phyloP scores from a whole-genome alignment of 305 asterid genomes.

The Rubia peregrina region DNA sequence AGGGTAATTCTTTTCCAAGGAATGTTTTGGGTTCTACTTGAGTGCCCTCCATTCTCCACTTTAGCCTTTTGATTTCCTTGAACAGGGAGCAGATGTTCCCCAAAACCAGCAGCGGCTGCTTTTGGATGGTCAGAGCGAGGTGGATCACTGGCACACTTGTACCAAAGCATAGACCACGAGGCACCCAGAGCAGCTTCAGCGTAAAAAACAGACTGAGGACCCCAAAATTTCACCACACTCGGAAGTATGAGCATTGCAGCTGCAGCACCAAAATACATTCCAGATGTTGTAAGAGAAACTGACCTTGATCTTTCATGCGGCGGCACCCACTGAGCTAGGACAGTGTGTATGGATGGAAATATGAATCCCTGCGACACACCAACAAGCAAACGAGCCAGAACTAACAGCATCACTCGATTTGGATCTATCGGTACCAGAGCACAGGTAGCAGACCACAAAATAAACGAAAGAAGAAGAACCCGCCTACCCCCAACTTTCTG shows the following conservation, averaged over 20 bases:
- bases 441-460: slow-evolving; percentile 86
- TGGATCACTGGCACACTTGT: slow-evolving; percentile 68
- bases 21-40: slow-evolving; percentile 34
- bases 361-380: slow-evolving; percentile 98
- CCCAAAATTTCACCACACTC: slow-evolving; percentile 55
- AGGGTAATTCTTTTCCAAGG: slow-evolving; percentile 70
- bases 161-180: slow-evolving; percentile 85
- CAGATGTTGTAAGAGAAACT: slow-evolving; percentile 86
- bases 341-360: slow-evolving; percentile 95
- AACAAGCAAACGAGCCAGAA: slow-evolving; percentile 83
- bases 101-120: slow-evolving; percentile 88
- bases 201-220: slow-evolving; percentile 87
- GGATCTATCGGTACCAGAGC: slow-evolving; percentile 83
- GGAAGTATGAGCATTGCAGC: slow-evolving; percentile 86
- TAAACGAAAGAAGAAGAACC: slow-evolving; percentile 74
- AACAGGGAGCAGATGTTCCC: slow-evolving; percentile 65
- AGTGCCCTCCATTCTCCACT: slow-evolving; percentile 49
- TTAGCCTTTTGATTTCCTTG: slow-evolving; percentile 38
- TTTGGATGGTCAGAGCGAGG: slow-evolving; percentile 94
- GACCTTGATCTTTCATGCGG: slow-evolving; percentile 94
- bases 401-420: slow-evolving; percentile 43
- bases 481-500: slow-evolving; percentile 85
- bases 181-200: slow-evolving; percentile 83
- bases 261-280: slow-evolving; percentile 97
- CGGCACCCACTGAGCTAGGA: slow-evolving; percentile 97